Base-by-base conservation (phyloP, 306 rosid species). In the Castanea crenata region DNA sequence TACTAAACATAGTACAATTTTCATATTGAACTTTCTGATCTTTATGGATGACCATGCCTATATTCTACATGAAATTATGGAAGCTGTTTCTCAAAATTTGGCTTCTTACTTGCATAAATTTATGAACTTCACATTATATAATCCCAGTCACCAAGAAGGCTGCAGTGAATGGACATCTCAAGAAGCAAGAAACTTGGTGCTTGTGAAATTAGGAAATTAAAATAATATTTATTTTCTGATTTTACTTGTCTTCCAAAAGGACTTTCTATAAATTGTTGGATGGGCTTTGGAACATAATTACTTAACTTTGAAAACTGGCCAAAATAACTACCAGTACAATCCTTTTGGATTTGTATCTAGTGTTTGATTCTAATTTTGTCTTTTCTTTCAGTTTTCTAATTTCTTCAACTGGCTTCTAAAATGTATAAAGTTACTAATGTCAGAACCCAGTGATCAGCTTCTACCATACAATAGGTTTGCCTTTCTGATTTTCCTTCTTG, bases 361-460 rank as follows among this genome's bases (percentile, higher is more conserved):
- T 46, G 18, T 49, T 75, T 51, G 57, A 55, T 79, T 82, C 68
- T 78, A 55, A 58, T 51, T 55, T 63, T 69, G 15, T 79, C 72
- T 77, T 61, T 85, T 84, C 20, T 65, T 62, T 74, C 97, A 94
- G 99, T 91, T 89, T 84, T 93, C 95, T 19, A 94, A 94, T 81
- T 91, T 94, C 90, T 94, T 92, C 92, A 92, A 94, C 85, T 94
- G 99, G 99, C 99, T 94, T 76, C 77, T 92, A 73, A 91, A 89
- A 87, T 92, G 95, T 86, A 92, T 92, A 84, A 92, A 89, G 83
- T 75, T 94, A 59, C 97, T 94, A 55, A 89, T 88, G 92, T 89
- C 97, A 46, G 99, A 92, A 84, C 99, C 97, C 41, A 92, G 99
- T 31, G 97, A 94, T 88, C 99, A 92, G 85, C 97, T 91, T 88